Evolutionary conservation across 2,329 filamentous ascomycete species (phyloP).

Genomic region (Paracamarosporium sp.): DNA sequence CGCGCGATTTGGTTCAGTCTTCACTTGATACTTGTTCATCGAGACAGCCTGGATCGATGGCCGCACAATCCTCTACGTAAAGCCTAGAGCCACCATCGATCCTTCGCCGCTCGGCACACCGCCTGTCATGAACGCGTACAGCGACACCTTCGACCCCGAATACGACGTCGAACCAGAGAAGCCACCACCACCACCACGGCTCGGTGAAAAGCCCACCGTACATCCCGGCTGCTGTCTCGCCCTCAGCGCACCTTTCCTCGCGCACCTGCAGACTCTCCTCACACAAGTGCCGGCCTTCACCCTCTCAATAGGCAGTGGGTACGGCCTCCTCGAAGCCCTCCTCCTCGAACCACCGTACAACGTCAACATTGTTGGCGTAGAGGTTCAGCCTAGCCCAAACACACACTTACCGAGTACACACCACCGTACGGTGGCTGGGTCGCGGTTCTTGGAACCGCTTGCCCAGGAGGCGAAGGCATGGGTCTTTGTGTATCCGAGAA

Average conservation of each 20-base stretch:
- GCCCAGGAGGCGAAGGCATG: constrained; percentile 53
- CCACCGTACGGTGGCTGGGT: constrained; percentile 53
- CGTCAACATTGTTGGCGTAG: constrained; percentile 54
- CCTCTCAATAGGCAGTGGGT: constrained; percentile 59
- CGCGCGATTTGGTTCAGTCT: background rate
- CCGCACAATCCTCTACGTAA: no score
- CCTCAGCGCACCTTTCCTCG: constrained; percentile 40
- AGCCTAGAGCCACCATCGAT: no score
- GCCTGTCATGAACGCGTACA: background rate
- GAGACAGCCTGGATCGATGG: no score
- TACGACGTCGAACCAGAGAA: background rate
- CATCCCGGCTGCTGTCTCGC: constrained; percentile 46
- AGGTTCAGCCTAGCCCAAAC: constrained; percentile 55
- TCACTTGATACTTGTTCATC: background rate
- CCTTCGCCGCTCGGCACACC: background rate
- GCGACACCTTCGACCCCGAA: constrained; percentile 11
- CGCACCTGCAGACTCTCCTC: constrained; percentile 30
- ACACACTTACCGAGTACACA: constrained; percentile 51
- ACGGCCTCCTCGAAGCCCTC: constrained; percentile 57
- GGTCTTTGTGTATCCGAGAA: constrained; percentile 62
- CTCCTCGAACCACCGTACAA: constrained; percentile 31
- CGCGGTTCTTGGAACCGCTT: constrained; percentile 51
- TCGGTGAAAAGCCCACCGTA: constrained; percentile 24
- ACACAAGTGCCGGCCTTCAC: constrained; percentile 24
- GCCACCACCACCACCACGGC: constrained; percentile 13